A percentile compares a stretch with the other conserved stretches of the same genome.
These are phyloP conservation scores for Rhizopus sp. DNA, from an alignment of 371 early-diverging fungal species.

Conservation along the genomic window DNA sequence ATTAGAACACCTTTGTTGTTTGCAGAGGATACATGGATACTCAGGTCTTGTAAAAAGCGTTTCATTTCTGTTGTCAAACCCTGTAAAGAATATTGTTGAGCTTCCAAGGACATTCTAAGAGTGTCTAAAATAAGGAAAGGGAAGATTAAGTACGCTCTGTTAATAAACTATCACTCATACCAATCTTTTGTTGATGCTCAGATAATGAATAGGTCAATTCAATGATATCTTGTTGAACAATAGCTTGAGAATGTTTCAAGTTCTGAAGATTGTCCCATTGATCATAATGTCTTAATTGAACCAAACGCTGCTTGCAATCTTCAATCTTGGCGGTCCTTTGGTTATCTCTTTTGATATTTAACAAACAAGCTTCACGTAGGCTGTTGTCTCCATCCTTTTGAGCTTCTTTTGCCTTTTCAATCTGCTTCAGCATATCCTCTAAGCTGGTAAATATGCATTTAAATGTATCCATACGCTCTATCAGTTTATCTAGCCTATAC, in stretches of 20 bases:
- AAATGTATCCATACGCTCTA: not conserved
- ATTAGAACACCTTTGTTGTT: not conserved
- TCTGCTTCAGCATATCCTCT: not conserved
- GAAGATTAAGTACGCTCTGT: too few relatives aligned
- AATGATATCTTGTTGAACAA: too few relatives aligned
- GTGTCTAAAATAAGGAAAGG: too few relatives aligned
- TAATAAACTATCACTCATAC: too few relatives aligned
- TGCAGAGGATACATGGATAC: not conserved
- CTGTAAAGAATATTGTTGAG: not conserved
- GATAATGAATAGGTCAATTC: too few relatives aligned
- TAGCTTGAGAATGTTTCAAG: too few relatives aligned
- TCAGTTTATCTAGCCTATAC: not conserved
- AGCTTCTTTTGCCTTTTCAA: not conserved
- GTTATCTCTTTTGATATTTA: not conserved
- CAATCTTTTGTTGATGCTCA: too few relatives aligned
- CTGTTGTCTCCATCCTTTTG: not conserved
- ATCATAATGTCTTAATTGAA: too few relatives aligned
- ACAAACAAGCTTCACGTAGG: not conserved
- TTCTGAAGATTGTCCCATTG: too few relatives aligned
- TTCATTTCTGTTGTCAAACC: not conserved
- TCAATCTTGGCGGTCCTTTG: not conserved
- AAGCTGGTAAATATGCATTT: constrained; percentile 1
- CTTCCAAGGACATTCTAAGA: not conserved
- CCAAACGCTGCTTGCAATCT: not conserved
- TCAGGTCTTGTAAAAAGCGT: not conserved